phyloP scores from a whole-genome alignment of 768 basidiomycete genomes.

The Tricholoma sp. region DNA sequence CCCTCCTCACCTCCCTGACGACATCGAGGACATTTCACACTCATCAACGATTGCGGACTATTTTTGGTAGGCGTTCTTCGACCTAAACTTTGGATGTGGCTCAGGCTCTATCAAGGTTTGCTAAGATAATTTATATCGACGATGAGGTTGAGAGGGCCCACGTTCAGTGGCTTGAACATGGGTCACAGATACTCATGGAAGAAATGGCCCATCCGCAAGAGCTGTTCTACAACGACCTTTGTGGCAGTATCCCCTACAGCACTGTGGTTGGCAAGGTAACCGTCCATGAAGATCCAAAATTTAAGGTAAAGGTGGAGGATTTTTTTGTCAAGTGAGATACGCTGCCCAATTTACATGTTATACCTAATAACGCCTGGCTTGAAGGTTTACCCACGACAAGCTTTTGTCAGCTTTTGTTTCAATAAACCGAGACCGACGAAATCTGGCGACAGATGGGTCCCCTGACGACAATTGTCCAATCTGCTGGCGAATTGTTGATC shows the following conservation, averaged over 20 bases:
- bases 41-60: conserved; percentile 45
- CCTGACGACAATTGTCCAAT: conserved; percentile 52
- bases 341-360: not conserved
- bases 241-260: conserved; percentile 36
- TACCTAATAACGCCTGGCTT: not conserved
- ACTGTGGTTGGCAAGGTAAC: conserved; percentile 44
- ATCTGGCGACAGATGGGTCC: conserved; percentile 15
- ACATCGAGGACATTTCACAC: conserved; percentile 28
- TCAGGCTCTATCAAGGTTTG: conserved; percentile 49
- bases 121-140: conserved; percentile 50
- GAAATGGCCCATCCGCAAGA: conserved; percentile 62
- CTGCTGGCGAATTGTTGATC: conserved; percentile 34
- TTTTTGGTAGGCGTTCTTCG: conserved; percentile 49
- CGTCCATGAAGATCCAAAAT: conserved; percentile 30
- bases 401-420: conserved; percentile 41
- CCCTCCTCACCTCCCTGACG: conserved; percentile 27
- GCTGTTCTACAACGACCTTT: conserved; percentile 55
- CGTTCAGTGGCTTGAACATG: conserved; percentile 73
- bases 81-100: not conserved
- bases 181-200: conserved; percentile 51
- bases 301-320: conserved; percentile 28
- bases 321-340: conserved; percentile 54
- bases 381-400: conserved; percentile 49
- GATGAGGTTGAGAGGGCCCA: conserved; percentile 44
- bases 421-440: conserved; percentile 25